These are phyloP conservation scores for Sphaerulina musiva DNA, from an alignment of 2,329 filamentous ascomycete species.

Conservation along the genomic window DNA sequence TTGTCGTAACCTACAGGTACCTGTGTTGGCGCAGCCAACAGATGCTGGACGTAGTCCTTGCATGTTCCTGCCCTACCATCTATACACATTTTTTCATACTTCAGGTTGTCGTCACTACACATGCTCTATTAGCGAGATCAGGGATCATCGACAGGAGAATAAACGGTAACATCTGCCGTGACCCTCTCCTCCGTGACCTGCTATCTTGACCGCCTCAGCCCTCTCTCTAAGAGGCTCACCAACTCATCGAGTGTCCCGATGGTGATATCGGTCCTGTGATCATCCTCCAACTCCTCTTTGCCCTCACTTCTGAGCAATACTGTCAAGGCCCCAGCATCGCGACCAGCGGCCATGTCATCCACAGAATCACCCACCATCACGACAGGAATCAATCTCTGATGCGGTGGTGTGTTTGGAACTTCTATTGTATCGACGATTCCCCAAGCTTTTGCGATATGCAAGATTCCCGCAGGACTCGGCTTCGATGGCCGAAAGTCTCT, in stretches of 20 bases:
- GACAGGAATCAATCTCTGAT: conserved; percentile 30
- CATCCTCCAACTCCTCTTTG: conserved; percentile 33
- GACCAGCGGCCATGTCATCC: conserved; percentile 88
- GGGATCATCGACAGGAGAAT: too few species aligned
- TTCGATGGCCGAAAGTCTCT: conserved; percentile 78
- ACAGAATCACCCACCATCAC: conserved; percentile 60
- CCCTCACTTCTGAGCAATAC: conserved; percentile 58
- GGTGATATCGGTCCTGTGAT: conserved; percentile 32
- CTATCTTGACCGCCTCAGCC: conserved; percentile 10
- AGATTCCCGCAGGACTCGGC: conserved; percentile 77
- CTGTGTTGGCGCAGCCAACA: too few species aligned
- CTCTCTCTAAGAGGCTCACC: conserved; percentile 25
- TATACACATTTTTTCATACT: too few species aligned
- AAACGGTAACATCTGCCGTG: too few species aligned
- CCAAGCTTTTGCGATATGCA: conserved; percentile 78
- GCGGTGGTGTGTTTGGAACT: conserved; percentile 26
- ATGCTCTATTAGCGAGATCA: too few species aligned
- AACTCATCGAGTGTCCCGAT: conserved; percentile 32
- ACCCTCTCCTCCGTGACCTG: neutral
- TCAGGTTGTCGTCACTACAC: too few species aligned
- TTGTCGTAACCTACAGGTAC: neutral
- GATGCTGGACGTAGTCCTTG: too few species aligned
- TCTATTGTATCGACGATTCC: conserved; percentile 41
- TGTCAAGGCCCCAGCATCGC: conserved; percentile 76
- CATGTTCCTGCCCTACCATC: too few species aligned